A percentile compares a stretch with the other conserved stretches of the same genome.
Conservation (phyloP, 225 moss, liverwort and hornwort species). For the Physcomitrium patens region DNA sequence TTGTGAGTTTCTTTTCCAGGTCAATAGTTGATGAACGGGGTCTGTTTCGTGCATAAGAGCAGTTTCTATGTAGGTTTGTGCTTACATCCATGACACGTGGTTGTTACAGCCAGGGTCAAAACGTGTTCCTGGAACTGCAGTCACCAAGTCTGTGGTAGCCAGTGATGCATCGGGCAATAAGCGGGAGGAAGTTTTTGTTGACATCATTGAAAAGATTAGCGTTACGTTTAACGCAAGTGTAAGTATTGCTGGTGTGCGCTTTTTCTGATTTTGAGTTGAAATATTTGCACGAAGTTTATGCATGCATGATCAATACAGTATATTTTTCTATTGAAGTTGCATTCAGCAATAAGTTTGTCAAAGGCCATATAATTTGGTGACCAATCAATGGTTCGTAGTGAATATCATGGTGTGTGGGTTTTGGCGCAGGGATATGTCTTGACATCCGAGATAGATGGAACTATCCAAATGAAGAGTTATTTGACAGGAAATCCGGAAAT, state of each 20-base stretch:
- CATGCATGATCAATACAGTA: not conserved
- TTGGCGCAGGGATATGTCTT: conserved; percentile 86
- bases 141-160: conserved; percentile 95
- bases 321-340: not conserved
- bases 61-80: not conserved
- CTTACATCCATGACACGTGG: conserved; percentile 24
- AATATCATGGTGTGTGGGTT: conserved; percentile 19
- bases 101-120: conserved; percentile 90
- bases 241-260: conserved; percentile 35
- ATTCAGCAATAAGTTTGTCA: conserved; percentile 5
- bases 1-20: conserved; percentile 63
- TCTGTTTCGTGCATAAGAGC: conserved; percentile 8
- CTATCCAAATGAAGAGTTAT: conserved; percentile 99
- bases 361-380: not conserved
- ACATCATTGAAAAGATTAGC: conserved; percentile 99
- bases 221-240: conserved; percentile 97
- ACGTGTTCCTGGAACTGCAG: conserved; percentile 92
- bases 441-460: conserved; percentile 97
- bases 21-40: conserved; percentile 19
- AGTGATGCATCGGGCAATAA: conserved; percentile 86
- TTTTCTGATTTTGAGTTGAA: not conserved
- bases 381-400: not conserved
- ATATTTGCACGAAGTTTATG: not conserved
- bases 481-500: conserved; percentile 98
- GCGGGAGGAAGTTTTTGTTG: conserved; percentile 97